A percentile compares a stretch with the other conserved stretches of the same genome.
phyloP scores from a whole-genome alignment of 164 flowering plant species.

The Liriodendron chinense region DNA sequence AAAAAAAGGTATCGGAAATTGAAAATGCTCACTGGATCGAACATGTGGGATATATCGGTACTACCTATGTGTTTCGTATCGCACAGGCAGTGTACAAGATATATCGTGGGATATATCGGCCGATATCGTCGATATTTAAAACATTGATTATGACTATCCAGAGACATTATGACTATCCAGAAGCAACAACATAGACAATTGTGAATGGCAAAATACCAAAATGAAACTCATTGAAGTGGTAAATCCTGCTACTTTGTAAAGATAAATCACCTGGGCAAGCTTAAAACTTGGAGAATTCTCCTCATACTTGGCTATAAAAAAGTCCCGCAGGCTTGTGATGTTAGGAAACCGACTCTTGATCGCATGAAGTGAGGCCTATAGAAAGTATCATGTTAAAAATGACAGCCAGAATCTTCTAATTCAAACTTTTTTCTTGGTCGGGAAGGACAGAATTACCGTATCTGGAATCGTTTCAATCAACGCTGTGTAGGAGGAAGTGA shows the following conservation, averaged over 20 bases:
- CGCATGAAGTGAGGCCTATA: conserved; percentile 94
- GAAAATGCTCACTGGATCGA: too few species aligned
- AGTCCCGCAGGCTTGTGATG: conserved; percentile 82
- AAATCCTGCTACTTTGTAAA: neutral
- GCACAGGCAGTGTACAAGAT: too few species aligned
- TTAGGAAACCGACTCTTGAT: conserved; percentile 90
- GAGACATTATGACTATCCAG: too few species aligned
- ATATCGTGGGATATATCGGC: too few species aligned
- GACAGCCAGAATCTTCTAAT: neutral
- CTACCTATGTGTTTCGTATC: too few species aligned
- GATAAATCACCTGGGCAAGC: conserved; percentile 86
- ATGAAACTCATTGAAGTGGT: neutral
- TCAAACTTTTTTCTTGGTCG: neutral
- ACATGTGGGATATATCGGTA: too few species aligned
- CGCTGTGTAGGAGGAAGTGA: conserved; percentile 98
- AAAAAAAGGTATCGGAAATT: too few species aligned
- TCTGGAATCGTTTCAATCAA: conserved; percentile 98
- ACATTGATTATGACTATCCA: too few species aligned
- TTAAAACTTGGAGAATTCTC: conserved; percentile 94
- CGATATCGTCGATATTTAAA: too few species aligned
- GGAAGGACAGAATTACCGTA: conserved; percentile 51
- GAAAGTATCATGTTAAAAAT: neutral
- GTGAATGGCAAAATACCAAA: neutral
- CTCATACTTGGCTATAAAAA: conserved; percentile 82
- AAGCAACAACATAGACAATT: too few species aligned